These are phyloP conservation scores for Spirogloea muscicola DNA, from an alignment of 139 green algal genomes.

Conservation along the genomic window DNA sequence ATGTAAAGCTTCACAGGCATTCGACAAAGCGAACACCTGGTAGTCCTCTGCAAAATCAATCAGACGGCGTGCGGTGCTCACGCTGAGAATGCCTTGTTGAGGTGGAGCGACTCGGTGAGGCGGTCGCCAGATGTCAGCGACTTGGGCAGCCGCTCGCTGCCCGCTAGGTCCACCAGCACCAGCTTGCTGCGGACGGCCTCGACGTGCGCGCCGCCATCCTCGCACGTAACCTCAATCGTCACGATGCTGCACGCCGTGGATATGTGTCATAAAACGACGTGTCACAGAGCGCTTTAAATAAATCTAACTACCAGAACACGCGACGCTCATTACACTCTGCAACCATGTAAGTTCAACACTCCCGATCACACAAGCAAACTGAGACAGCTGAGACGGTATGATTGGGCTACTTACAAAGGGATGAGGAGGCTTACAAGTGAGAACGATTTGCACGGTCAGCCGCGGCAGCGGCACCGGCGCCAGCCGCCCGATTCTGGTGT, in stretches of 20 bases:
- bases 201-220: no score
- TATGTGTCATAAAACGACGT: not conserved
- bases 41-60: not conserved
- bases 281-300: not conserved
- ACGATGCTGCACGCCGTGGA: conserved; percentile 13
- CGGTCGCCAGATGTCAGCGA: conserved; percentile 41
- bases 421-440: conserved; percentile 1
- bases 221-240: not conserved
- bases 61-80: no score
- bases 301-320: not conserved
- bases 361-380: no score
- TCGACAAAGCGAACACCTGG: not conserved
- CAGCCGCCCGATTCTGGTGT: not conserved
- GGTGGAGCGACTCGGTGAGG: conserved; percentile 52
- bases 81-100: conserved; percentile 58
- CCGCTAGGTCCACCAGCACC: conserved; percentile 92
- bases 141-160: conserved; percentile 72
- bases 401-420: no score
- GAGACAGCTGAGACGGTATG: no score
- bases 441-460: not conserved
- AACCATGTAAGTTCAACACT: no score
- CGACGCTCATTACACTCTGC: no score
- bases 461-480: conserved; percentile 1
- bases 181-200: conserved; percentile 90
- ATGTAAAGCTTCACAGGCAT: not conserved